Base-by-base conservation (phyloP, 2,329 filamentous ascomycete species). In the Botrytis elliptica region DNA sequence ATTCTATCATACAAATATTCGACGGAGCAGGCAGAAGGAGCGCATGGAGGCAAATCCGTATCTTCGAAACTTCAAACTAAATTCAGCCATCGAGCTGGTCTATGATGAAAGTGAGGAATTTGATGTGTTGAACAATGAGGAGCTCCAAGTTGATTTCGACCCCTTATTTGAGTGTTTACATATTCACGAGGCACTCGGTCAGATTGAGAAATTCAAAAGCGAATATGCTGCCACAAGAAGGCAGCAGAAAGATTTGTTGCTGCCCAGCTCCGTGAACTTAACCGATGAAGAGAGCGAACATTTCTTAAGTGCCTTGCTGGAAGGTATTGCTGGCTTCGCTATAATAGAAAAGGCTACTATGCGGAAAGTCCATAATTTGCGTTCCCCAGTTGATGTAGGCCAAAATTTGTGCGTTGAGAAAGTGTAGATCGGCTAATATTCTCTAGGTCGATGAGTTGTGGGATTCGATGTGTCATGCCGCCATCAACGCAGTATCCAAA, bases 331-430 rank as follows among this genome's bases (percentile, higher is more conserved):
- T 38, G 96, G 96, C 0, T 99, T 99, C 82, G 94, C 95, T 10
- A 98, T 99, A 75, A 93, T 99, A 59, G 96, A 99, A 82, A 94
- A 93, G 79, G 93, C 94, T 16, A 99, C 96, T 0, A 94, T 98
- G 90, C 91, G 91, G 77, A 92, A 92, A 77, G 91, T 92, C 0
- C 93, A 94, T 1, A 93, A 96, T 79, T 85, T 99, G 68, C 90
- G 96, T 76, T 92, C 94, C 42, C 85, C 89, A 18, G 89, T 93
- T 77, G 96, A 99, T 84, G 95, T 95, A 82, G 82, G 89, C 80
- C 22, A 42, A 9, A 8, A 25, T 25, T 29, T 33, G 63, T 72
- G 9, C 25, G 63, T 16, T 14, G 71, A 57, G n/a, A 36, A 33
- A 38, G 18, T 20, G 10, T 33, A 12, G 25, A 38, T 46, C 22